Evolutionary conservation across 345 rosid species (phyloP).

Genomic region (Atalantia buxifolia): DNA sequence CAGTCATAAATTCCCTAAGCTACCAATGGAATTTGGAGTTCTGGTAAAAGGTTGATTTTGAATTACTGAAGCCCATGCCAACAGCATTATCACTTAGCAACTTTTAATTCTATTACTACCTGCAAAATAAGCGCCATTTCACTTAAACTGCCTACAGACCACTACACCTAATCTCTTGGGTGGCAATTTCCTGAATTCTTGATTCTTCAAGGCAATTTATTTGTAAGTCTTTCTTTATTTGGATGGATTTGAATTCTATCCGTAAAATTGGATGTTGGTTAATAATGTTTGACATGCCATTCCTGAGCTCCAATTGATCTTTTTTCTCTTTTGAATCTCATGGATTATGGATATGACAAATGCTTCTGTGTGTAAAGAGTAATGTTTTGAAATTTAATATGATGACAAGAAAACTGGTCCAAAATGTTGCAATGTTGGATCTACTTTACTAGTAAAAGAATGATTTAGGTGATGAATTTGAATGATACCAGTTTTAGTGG

Average conservation of each 20-base stretch:
- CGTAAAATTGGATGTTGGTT: neutral
- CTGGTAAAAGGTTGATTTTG: neutral
- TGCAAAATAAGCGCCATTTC: neutral
- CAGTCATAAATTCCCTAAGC: neutral
- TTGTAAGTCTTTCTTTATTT: neutral
- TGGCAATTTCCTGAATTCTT: neutral
- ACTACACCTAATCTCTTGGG: neutral
- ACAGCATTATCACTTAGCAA: neutral
- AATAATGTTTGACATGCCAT: neutral
- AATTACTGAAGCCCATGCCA: neutral
- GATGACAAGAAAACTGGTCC: neutral
- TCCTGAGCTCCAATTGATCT: neutral
- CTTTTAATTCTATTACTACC: neutral
- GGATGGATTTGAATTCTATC: neutral
- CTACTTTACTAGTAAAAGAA: too few species aligned
- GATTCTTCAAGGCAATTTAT: neutral
- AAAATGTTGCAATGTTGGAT: neutral
- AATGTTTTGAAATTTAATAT: neutral
- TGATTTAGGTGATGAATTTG: neutral
- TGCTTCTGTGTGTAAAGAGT: neutral
- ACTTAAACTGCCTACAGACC: neutral
- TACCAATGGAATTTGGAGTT: neutral
- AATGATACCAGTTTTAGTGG: neutral
- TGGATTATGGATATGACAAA: neutral
- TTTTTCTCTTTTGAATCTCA: neutral